Conservation (phyloP, 2,329 filamentous ascomycete genomes). For the Fusarium praegraminearum region DNA sequence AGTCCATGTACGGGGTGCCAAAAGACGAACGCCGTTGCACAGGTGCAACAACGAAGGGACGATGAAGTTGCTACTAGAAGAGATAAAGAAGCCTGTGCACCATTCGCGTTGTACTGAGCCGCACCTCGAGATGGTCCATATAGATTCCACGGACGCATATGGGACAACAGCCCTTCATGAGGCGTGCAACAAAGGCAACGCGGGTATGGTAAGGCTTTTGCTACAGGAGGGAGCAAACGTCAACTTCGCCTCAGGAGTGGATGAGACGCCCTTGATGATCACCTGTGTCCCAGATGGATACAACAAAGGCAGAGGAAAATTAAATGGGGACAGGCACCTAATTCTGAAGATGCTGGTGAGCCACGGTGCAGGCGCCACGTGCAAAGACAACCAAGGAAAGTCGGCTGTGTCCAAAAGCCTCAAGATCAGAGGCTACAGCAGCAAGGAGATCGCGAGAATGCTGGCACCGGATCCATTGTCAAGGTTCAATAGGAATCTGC, state of each 20-base stretch:
- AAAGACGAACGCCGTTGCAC: slow-evolving; percentile 19
- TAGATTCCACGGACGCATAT: slow-evolving; percentile 17
- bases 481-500: neutral
- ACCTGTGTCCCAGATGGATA: neutral
- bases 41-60: slow-evolving; percentile 6
- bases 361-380: neutral
- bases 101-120: neutral
- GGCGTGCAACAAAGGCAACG: slow-evolving; percentile 22
- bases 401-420: slow-evolving; percentile 8
- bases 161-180: slow-evolving; percentile 19
- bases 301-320: slow-evolving; percentile 1
- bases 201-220: slow-evolving; percentile 7
- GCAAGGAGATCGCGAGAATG: slow-evolving; percentile 13
- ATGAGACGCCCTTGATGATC: slow-evolving; percentile 18
- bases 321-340: neutral
- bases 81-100: slow-evolving; percentile 25
- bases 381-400: slow-evolving; percentile 4
- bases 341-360: slow-evolving; percentile 15
- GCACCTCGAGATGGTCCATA: neutral
- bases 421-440: slow-evolving; percentile 12
- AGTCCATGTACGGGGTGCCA: slow-evolving; percentile 12
- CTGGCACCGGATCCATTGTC: slow-evolving; percentile 6
- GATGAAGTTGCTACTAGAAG: slow-evolving; percentile 6
- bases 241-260: slow-evolving; percentile 1
- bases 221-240: slow-evolving; percentile 23